These are phyloP conservation scores for Aspergillus clavatus DNA, from an alignment of 2,329 filamentous ascomycete genomes.

Conservation along the genomic window DNA sequence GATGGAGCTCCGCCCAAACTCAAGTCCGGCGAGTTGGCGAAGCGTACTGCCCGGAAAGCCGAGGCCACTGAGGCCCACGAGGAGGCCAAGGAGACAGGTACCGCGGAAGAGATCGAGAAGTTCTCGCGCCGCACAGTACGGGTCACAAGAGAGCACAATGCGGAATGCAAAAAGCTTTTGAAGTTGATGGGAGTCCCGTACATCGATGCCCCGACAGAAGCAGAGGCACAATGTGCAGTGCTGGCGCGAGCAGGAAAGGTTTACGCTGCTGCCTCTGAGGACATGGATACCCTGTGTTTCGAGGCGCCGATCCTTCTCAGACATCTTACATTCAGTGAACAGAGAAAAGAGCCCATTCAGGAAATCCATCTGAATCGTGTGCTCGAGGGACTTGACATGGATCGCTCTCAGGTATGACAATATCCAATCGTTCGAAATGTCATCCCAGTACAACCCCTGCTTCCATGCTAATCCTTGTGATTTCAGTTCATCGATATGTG, in stretches of 20 bases:
- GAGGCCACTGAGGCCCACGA: slow-evolving; percentile 86
- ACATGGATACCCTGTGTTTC: slow-evolving; percentile 98
- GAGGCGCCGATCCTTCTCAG: slow-evolving; percentile 84
- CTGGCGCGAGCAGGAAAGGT: slow-evolving; percentile 89
- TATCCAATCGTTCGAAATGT: too few species aligned
- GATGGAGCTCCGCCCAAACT: slow-evolving; percentile 95
- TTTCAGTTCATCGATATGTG: slow-evolving; percentile 93
- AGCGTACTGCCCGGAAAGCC: slow-evolving; percentile 90
- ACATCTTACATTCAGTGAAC: slow-evolving; percentile 94
- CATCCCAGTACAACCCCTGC: too few species aligned
- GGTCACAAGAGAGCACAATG: slow-evolving; percentile 95
- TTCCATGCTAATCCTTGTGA: slow-evolving; percentile 5
- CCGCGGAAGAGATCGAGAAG: slow-evolving; percentile 95
- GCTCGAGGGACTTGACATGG: slow-evolving; percentile 82
- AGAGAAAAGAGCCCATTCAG: slow-evolving; percentile 94
- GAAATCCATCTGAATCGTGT: slow-evolving; percentile 88
- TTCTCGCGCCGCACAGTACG: slow-evolving; percentile 89
- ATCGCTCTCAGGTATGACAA: slow-evolving; percentile 65
- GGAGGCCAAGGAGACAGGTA: slow-evolving; percentile 95
- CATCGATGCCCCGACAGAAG: slow-evolving; percentile 92
- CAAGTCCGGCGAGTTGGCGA: slow-evolving; percentile 94
- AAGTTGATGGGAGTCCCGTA: slow-evolving; percentile 96
- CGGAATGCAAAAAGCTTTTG: slow-evolving; percentile 83
- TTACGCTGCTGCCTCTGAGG: slow-evolving; percentile 92
- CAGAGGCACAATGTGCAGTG: slow-evolving; percentile 91